phyloP scores from a whole-genome alignment of 2,329 filamentous ascomycete genomes.

The Phialophora chinensis region DNA sequence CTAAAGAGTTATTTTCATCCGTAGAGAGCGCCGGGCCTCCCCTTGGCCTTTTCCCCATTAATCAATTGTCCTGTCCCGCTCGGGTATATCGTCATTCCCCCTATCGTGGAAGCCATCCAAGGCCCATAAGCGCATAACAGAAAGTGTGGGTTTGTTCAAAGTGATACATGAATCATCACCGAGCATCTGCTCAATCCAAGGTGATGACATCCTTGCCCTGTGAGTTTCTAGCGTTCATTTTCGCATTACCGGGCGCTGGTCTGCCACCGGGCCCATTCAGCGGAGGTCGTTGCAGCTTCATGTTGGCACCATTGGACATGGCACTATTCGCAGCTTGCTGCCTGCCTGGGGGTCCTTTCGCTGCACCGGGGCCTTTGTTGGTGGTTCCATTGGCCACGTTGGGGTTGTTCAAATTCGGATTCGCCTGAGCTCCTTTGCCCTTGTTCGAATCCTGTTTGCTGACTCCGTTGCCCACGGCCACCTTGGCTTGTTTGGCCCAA shows the following conservation, averaged over 20 bases:
- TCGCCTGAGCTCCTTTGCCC: slow-evolving; percentile 6
- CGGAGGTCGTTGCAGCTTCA: slow-evolving; percentile 7
- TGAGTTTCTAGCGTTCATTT: slow-evolving; percentile 15
- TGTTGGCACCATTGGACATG: slow-evolving; percentile 15
- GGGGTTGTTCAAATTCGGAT: slow-evolving; percentile 8
- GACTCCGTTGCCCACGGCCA: slow-evolving; percentile 7
- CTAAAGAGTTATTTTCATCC: slow-evolving; percentile 8
- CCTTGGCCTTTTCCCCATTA: slow-evolving; percentile 9
- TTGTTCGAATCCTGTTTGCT: slow-evolving; percentile 6
- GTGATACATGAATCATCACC: slow-evolving; percentile 13
- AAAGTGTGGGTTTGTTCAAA: slow-evolving; percentile 10
- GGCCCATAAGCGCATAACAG: slow-evolving; percentile 3
- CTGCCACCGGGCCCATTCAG: slow-evolving; percentile 5
- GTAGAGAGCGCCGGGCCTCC: slow-evolving; percentile 5
- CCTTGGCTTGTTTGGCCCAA: slow-evolving; percentile 31
- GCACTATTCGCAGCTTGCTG: slow-evolving; percentile 1
- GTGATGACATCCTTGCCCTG: slow-evolving; percentile 31
- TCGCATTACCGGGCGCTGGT: slow-evolving; percentile 10
- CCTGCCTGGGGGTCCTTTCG: slow-evolving; percentile 17
- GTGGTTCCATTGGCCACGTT: slow-evolving; percentile 12
- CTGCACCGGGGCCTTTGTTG: neutral
- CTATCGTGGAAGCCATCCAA: neutral
- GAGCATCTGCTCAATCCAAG: slow-evolving; percentile 22
- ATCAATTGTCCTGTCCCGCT: slow-evolving; percentile 10
- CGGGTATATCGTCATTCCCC: slow-evolving; percentile 17